Base-by-base conservation (phyloP, 768 basidiomycete genomes). In the Tubosaeta sp. region DNA sequence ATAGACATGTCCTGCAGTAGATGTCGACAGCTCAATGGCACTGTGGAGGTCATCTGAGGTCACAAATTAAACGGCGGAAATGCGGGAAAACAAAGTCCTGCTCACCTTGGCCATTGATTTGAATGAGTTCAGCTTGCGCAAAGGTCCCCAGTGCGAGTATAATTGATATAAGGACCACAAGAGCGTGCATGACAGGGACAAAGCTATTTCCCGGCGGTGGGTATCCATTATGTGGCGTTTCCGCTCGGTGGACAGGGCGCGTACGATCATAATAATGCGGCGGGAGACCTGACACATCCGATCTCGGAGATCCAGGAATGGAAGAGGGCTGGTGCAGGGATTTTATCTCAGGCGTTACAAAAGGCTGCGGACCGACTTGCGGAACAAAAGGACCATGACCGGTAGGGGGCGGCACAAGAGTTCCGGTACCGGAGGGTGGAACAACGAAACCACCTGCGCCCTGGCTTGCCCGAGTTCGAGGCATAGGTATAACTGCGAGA, bases 91-190 rank as follows among this genome's bases (percentile, higher is more conserved):
- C 5, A 16, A 9, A n/a, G 6, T 43, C 35, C 17, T 59, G 14
- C 74, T 26, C 64, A 83, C 81, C 51, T 67, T 77, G 77, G 50
- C 79, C 75, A 53, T 70, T 67, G 49, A 77, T 60, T 52, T 50
- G 66, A 59, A 22, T 13, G 16, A 72, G 72, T 14, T 69, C 71
- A n/a, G 75, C 76, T 43, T 58, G 59, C 22, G 65, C 68, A 17
- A 69, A 59, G 38, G 66, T 62, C 43, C 69, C 63, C 35, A 73
- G 65, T 43, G 71, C 59, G 41, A 72, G 59, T 43, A 77, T 52
- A 60, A 78, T 57, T 42, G 70, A 65, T 54, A 72, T 61, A 43
- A 73, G 32, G 46, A 73, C 42, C 44, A 70, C 46, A 57, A 72
- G 75, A 60, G 70, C 55, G 63, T 27, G 44, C 61, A 62, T 56